Conservation (phyloP, 2,329 filamentous ascomycete species). For the Microsporum ferrugineum region DNA sequence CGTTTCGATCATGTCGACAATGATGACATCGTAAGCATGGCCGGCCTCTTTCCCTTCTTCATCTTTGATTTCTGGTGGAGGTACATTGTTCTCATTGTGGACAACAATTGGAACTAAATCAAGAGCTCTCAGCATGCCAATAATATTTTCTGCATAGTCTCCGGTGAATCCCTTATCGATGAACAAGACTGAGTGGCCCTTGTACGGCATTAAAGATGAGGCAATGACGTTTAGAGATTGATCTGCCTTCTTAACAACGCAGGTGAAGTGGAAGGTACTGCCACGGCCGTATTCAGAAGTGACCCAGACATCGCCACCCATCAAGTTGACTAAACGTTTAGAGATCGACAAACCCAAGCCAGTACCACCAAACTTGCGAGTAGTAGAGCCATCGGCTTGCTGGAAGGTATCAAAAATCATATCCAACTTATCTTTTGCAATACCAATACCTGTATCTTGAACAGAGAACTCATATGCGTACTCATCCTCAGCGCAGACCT, state of each 20-base stretch:
- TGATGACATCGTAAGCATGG: constrained; percentile 81
- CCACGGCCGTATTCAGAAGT: constrained; percentile 83
- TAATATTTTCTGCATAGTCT: constrained; percentile 54
- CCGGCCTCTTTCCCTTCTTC: constrained; percentile 35
- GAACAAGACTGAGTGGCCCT: constrained; percentile 82
- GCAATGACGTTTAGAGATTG: constrained; percentile 67
- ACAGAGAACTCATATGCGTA: constrained; percentile 95
- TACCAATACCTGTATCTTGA: constrained; percentile 91
- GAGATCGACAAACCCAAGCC: constrained; percentile 91
- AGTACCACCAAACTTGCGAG: constrained; percentile 88
- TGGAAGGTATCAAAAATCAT: constrained; percentile 99
- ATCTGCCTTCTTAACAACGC: constrained; percentile 72
- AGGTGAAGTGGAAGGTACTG: constrained; percentile 94
- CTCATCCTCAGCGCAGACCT: constrained; percentile 58
- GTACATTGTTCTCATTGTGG: constrained; percentile 58
- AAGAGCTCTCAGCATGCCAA: constrained; percentile 63
- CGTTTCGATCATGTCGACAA: constrained; percentile 86
- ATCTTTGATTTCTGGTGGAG: constrained; percentile 44
- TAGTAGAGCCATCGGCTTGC: constrained; percentile 94
- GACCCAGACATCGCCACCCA: constrained; percentile 95
- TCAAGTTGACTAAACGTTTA: constrained; percentile 84
- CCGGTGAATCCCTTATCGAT: constrained; percentile 81
- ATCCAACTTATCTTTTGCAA: constrained; percentile 87
- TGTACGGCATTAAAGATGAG: constrained; percentile 72
- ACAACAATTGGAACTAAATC: constrained; percentile 75